Conservation (phyloP, 2,329 filamentous ascomycete genomes). For the Lasiodiplodia hormozganensis region DNA sequence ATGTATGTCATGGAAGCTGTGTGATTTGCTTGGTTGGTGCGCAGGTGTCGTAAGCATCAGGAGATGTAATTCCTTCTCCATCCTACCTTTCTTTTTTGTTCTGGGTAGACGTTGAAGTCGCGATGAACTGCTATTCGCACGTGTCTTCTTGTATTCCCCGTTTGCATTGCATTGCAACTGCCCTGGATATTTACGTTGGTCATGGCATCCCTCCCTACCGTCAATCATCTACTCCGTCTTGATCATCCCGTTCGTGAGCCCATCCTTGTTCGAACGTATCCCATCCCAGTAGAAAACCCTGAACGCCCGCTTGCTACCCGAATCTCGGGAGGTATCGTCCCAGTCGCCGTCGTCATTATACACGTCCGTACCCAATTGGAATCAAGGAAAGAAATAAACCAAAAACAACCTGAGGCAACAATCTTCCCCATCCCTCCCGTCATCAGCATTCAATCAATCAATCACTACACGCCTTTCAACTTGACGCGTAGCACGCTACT, state of each 20-base stretch:
- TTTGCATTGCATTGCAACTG: neutral
- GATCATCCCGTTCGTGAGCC: neutral
- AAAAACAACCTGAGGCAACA: neutral
- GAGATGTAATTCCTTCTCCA: neutral
- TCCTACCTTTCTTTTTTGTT: neutral
- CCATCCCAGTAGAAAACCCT: neutral
- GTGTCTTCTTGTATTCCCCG: neutral
- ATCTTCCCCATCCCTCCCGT: neutral
- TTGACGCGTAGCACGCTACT: neutral
- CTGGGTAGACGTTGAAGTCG: neutral
- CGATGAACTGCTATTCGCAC: neutral
- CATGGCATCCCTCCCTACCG: neutral
- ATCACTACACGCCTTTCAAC: too few relatives aligned
- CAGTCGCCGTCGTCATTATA: slow-evolving; percentile 10
- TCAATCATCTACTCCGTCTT: neutral
- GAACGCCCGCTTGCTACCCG: slow-evolving; percentile 13
- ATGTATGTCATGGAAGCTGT: neutral
- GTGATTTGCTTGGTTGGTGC: neutral
- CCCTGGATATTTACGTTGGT: neutral
- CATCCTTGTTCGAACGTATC: neutral
- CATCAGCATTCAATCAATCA: too few relatives aligned
- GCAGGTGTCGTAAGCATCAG: neutral
- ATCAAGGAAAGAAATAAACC: neutral
- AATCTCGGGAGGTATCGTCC: neutral
- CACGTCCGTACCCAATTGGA: neutral